phyloP scores from a whole-genome alignment of 208 protist species.

The Kentomonas sorsogonicus region DNA sequence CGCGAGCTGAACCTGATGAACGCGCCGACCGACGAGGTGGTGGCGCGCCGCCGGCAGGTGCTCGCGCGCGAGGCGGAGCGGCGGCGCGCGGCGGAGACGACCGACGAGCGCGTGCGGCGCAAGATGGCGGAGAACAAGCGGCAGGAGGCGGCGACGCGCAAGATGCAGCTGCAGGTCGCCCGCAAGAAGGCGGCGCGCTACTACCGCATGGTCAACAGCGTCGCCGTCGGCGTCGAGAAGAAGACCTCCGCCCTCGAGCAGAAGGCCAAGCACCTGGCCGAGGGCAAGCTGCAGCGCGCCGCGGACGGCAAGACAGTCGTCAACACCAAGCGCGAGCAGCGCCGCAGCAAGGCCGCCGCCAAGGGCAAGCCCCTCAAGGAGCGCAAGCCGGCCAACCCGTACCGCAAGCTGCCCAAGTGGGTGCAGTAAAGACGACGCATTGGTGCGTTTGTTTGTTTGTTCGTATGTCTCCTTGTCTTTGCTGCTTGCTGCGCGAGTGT shows the following conservation, averaged over 20 bases:
- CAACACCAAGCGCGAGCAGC: slow-evolving; percentile 48
- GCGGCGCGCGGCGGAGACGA: slow-evolving; percentile 27
- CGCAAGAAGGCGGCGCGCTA: slow-evolving; percentile 87
- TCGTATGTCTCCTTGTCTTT: background rate
- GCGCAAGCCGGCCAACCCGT: slow-evolving; percentile 71
- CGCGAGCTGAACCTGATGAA: slow-evolving; percentile 87
- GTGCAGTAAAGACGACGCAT: slow-evolving; percentile 37
- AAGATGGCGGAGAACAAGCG: slow-evolving; percentile 64
- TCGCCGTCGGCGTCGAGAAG: slow-evolving; percentile 55
- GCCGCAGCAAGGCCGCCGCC: slow-evolving; percentile 33
- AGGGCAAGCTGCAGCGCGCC: slow-evolving; percentile 50
- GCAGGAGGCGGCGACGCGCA: slow-evolving; percentile 69
- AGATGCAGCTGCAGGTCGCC: slow-evolving; percentile 88
- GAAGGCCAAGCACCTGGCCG: slow-evolving; percentile 73
- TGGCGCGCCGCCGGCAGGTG: slow-evolving; percentile 64
- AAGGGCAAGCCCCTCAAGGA: slow-evolving; percentile 46
- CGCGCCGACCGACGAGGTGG: slow-evolving; percentile 74
- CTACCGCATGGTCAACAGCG: slow-evolving; percentile 87
- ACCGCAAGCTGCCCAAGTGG: slow-evolving; percentile 87
- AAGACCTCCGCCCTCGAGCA: slow-evolving; percentile 50
- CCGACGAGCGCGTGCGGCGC: slow-evolving; percentile 52
- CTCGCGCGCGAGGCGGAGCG: slow-evolving; percentile 41
- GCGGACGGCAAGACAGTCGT: slow-evolving; percentile 58
- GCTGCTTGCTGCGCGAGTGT: background rate
- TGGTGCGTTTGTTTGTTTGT: background rate